These are phyloP conservation scores for Prinsepia uniflora DNA, from an alignment of 306 rosid species.

Conservation along the genomic window DNA sequence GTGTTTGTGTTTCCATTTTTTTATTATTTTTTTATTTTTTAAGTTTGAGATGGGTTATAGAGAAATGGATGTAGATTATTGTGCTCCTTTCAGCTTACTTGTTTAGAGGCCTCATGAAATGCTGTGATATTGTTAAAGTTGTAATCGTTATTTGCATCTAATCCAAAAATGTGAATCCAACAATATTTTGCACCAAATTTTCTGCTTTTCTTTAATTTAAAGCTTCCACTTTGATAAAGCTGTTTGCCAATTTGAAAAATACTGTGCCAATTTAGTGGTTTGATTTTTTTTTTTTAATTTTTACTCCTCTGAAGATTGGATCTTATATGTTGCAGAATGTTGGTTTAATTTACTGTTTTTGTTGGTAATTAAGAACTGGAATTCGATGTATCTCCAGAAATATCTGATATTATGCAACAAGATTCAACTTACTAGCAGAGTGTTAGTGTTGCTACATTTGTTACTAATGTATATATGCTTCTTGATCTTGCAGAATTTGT, in stretches of 20 bases:
- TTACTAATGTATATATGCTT: background rate
- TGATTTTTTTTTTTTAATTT: background rate
- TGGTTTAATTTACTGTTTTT: background rate
- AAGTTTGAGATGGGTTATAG: background rate
- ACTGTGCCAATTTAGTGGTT: background rate
- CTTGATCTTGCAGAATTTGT: constrained; percentile 18
- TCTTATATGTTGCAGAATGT: background rate
- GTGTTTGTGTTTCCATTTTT: background rate
- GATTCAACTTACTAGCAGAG: background rate
- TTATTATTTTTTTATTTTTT: background rate
- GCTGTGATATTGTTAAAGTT: background rate
- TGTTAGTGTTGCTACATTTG: background rate
- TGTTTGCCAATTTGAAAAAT: background rate
- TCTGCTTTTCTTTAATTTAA: background rate
- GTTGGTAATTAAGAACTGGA: background rate
- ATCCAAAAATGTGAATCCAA: background rate
- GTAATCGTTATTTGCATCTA: background rate
- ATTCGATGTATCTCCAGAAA: background rate
- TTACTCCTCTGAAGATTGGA: background rate
- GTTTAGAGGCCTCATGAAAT: background rate
- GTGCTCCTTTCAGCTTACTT: background rate
- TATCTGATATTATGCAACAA: background rate
- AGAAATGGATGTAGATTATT: background rate
- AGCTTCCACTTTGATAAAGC: background rate
- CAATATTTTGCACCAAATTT: background rate